Base-by-base conservation (phyloP, 163 green algal species). In the Prototheca wickerhamii region DNA sequence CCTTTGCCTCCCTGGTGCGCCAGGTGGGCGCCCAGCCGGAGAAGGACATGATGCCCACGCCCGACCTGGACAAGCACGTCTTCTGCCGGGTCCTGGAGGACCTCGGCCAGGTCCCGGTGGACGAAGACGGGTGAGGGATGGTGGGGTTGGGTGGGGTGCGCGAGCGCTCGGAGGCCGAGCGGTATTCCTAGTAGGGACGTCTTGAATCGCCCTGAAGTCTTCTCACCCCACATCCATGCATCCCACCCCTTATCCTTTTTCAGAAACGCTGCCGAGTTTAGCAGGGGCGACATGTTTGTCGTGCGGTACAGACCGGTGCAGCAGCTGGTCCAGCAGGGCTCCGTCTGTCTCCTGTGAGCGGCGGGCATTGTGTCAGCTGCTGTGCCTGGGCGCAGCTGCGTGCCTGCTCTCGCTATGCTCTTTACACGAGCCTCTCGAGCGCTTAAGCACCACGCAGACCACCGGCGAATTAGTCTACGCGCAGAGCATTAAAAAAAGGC, bases 41-140 rank as follows among this genome's bases (percentile, higher is more conserved):
- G 4, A 73, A 74, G 25, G 80, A 87, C 64, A 86, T 82, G 67
- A 69, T 87, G 31, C 72, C 79, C 3, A 17, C 37, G 15, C 80
- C 80, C 29, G 52, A 81, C 59, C 65, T 84, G 46, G 68, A 75
- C 67, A 63, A 35, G 15, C 78, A 86, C 54, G 75, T 84, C 42
- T 87, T 87, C 63, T 76, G 66, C 49, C 58, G 56, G 6, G 78
- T 85, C 50, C 61, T 76, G 49, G 64, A 71, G 34, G 76, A 85
- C 67, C 26, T 71, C 5, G 80, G 80, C 3, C 55, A 70, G 34
- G 69, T 84, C 32, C 64, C 75, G 20, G 53, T 86, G 34, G 72
- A 83, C n/a, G 70, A 77, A 26, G 44, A 77, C 34, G 77, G 77
- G 67, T 71, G 32, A 63, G 72, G 5, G 17, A 26, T 17, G 15